Percentiles rank a stretch among this genome's conserved stretches.
Conservation (phyloP, 1,139 yeast genomes). For the Spathaspora sp. region DNA sequence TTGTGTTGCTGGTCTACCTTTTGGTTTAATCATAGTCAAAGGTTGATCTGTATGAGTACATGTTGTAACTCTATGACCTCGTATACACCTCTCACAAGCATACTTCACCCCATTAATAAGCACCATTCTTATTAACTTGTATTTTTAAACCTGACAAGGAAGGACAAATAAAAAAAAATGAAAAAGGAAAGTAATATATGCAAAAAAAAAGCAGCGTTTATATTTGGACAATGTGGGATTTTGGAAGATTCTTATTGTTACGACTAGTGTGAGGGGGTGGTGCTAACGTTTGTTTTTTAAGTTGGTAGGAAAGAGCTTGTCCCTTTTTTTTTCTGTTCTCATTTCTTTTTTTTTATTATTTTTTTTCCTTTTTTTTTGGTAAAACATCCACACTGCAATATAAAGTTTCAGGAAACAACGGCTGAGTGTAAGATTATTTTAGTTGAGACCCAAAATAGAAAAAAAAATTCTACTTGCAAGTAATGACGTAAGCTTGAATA, state of each 20-base stretch:
- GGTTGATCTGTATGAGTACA: slow-evolving; percentile 93
- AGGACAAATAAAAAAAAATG: neutral
- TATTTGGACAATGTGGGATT: neutral
- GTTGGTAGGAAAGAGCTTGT: neutral
- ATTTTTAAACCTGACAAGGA: neutral
- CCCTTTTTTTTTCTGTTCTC: neutral
- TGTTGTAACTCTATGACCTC: slow-evolving; percentile 94
- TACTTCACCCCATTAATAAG: slow-evolving; percentile 87
- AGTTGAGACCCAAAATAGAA: neutral
- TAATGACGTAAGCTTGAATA: neutral
- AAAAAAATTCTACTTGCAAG: neutral
- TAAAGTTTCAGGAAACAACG: neutral
- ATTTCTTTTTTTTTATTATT: neutral
- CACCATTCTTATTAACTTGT: slow-evolving; percentile 54
- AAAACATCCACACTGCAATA: neutral
- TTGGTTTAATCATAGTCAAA: slow-evolving; percentile 88
- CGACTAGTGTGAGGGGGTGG: neutral
- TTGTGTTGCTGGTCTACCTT: slow-evolving; percentile 93
- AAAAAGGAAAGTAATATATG: neutral
- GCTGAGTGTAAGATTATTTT: neutral
- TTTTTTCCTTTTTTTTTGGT: neutral
- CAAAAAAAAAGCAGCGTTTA: neutral
- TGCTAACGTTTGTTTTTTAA: neutral
- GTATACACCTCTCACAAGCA: slow-evolving; percentile 93
- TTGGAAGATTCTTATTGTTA: slow-evolving; percentile 1